Conservation (phyloP, 2,329 filamentous ascomycete genomes). For the Anisogramma anomala region DNA sequence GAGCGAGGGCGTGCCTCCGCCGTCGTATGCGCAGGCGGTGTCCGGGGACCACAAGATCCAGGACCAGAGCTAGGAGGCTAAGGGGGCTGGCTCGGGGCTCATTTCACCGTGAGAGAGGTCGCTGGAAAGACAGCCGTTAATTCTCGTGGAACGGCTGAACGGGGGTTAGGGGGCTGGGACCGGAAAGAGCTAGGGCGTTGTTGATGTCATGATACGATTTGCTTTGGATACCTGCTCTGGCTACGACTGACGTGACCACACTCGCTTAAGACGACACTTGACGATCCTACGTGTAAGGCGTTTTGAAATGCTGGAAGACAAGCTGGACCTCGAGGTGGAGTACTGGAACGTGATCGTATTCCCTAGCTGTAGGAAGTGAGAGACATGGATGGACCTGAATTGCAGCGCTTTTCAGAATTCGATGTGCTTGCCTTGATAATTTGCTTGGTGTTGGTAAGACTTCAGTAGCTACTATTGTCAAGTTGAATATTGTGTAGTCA, state of each 20-base stretch:
- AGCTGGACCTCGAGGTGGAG: no score
- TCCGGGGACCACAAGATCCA: conserved; percentile 89
- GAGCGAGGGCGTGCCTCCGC: conserved; percentile 39
- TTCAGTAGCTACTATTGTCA: no score
- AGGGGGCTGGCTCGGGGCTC: conserved; percentile 1
- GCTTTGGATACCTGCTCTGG: neutral
- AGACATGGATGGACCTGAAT: no score
- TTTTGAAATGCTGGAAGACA: neutral
- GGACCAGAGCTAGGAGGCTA: conserved; percentile 38
- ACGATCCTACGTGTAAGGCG: conserved; percentile 6
- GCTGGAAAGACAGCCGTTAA: neutral
- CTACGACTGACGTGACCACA: neutral
- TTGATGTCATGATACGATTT: neutral
- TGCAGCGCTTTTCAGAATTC: no score
- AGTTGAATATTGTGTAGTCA: no score
- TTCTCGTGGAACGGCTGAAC: neutral
- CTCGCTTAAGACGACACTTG: conserved; percentile 2
- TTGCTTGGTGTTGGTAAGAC: no score
- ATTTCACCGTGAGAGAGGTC: neutral
- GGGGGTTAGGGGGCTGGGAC: neutral
- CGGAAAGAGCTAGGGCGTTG: neutral
- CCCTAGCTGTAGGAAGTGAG: no score
- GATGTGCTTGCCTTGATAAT: no score
- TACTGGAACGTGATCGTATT: no score
- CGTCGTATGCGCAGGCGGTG: conserved; percentile 82